Base-by-base conservation (phyloP, 2,329 filamentous ascomycete genomes). In the Cryphonectria japonica region DNA sequence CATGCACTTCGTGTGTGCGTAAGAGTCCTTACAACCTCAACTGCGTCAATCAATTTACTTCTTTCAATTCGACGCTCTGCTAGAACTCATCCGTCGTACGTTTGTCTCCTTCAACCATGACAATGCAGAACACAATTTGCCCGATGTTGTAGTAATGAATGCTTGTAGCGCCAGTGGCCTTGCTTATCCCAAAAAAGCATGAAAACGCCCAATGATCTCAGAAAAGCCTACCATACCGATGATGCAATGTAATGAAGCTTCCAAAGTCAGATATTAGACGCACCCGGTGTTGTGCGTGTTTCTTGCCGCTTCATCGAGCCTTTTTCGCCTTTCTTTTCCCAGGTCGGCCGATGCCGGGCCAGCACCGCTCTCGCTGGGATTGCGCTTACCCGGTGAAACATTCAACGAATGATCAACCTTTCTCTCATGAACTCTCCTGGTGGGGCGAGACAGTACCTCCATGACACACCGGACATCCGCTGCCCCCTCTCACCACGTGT, bases 101-200 rank as follows among this genome's bases (percentile, higher is more conserved):
- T 63, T 60, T 26, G 11, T 22, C 61, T 43, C 61, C 61, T 50
- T 61, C 59, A 61, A 39, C 59, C 26, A 52, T 65, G 43, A 7
- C 43, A 29, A 32, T 65, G 63, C 63, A 34, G 6, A 32, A 65
- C 41, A 50, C 29, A 65, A 46, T 32, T 22, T 65, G n/a, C 63
- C 63, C 43, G 22, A 52, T 19, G 63, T 26, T 65, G 41, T 65
- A 22, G 13, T 65, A 65, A 65, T 65, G 63, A 65, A 50, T 65
- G 63, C 43, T 50, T 46, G 37, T 43, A 65, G n/a, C 29, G 29
- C 43, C 14, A 22, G 43, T 65, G 14, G 41, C 22, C 22, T 46
- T 43, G 39, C 41, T 61, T 6, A 50, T 32, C 13, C 63, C 41
- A 32, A 65, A 64, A 64, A 64, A 65, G 43, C 11, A 46, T 29